Percentiles rank a stretch among this genome's conserved stretches.
These are phyloP conservation scores for Vitis hybrid DNA, from an alignment of 177 flowering plant genomes.

Conservation along the genomic window DNA sequence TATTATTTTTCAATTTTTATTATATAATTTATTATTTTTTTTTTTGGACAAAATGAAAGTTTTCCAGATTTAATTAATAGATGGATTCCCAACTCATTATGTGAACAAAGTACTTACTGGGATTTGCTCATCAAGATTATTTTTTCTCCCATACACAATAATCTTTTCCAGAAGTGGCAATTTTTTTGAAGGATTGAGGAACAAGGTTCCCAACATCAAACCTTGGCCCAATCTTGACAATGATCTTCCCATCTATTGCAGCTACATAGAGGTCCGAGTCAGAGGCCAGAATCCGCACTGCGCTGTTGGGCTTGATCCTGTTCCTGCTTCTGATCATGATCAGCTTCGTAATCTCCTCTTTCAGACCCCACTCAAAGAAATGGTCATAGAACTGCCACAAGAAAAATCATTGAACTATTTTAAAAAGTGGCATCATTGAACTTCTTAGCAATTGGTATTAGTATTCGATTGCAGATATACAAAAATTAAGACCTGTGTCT, in stretches of 20 bases:
- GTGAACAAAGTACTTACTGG: too few species aligned
- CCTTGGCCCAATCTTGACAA: constrained; percentile 57
- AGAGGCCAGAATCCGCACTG: constrained; percentile 41
- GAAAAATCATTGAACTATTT: not conserved
- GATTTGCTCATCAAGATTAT: not conserved
- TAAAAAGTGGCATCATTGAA: too few species aligned
- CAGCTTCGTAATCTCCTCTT: constrained; percentile 40
- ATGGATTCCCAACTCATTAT: too few species aligned
- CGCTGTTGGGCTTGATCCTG: constrained; percentile 43
- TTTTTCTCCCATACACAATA: constrained; percentile 59
- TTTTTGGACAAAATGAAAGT: too few species aligned
- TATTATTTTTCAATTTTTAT: not conserved
- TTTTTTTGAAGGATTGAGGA: constrained; percentile 34
- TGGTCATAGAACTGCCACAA: constrained; percentile 62
- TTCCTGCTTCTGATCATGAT: constrained; percentile 40
- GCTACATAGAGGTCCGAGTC: constrained; percentile 60
- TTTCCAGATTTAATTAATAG: not conserved
- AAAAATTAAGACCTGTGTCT: too few species aligned
- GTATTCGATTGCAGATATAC: too few species aligned
- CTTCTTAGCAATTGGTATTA: too few species aligned
- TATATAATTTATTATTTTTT: too few species aligned
- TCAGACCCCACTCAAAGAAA: constrained; percentile 56
- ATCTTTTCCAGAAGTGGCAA: constrained; percentile 47
- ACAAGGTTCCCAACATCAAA: constrained; percentile 45
- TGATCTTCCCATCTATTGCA: constrained; percentile 43